phyloP scores from a whole-genome alignment of 2,329 filamentous ascomycete species.

The Diatrype stigma region DNA sequence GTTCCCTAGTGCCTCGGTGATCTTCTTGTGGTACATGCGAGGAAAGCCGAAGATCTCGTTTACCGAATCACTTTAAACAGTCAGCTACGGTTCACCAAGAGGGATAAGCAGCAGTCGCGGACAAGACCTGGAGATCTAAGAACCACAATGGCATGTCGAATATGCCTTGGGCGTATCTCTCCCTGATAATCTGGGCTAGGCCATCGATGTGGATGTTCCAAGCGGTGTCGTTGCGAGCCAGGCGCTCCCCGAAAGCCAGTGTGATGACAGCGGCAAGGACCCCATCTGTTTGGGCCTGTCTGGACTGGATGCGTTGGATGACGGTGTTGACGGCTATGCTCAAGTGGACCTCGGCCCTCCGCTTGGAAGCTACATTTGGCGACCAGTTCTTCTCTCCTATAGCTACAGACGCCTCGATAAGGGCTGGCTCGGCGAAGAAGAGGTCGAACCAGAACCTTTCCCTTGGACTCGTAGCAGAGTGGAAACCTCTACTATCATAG shows the following conservation, averaged over 20 bases:
- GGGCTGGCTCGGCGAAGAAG: slow-evolving; percentile 18
- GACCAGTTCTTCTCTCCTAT: slow-evolving; percentile 19
- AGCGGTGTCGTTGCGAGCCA: slow-evolving; percentile 9
- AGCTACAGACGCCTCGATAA: slow-evolving; percentile 20
- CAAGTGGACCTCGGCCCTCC: slow-evolving; percentile 11
- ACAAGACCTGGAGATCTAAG: slow-evolving; percentile 5
- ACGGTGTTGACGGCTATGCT: slow-evolving; percentile 16
- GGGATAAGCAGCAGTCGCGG: background rate
- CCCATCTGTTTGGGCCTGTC: slow-evolving; percentile 13
- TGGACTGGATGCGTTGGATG: slow-evolving; percentile 14
- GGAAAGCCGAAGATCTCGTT: slow-evolving; percentile 13
- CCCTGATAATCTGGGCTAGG: slow-evolving; percentile 9
- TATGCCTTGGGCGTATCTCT: slow-evolving; percentile 6
- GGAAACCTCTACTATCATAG: slow-evolving; percentile 2
- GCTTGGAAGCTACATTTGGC: slow-evolving; percentile 13
- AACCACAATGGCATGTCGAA: slow-evolving; percentile 4
- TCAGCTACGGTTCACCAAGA: background rate
- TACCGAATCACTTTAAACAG: slow-evolving; percentile 6
- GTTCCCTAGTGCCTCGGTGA: slow-evolving; percentile 2
- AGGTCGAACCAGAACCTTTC: slow-evolving; percentile 21
- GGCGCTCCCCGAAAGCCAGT: slow-evolving; percentile 20
- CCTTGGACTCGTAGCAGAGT: slow-evolving; percentile 3
- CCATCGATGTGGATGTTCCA: slow-evolving; percentile 21
- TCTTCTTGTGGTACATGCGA: slow-evolving; percentile 10
- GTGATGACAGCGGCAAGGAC: slow-evolving; percentile 19